Percentiles rank a stretch among this genome's conserved stretches.
Evolutionary conservation across 2,329 filamentous ascomycete species (phyloP).

Genomic region (Ophiostoma novo-ulmi): DNA sequence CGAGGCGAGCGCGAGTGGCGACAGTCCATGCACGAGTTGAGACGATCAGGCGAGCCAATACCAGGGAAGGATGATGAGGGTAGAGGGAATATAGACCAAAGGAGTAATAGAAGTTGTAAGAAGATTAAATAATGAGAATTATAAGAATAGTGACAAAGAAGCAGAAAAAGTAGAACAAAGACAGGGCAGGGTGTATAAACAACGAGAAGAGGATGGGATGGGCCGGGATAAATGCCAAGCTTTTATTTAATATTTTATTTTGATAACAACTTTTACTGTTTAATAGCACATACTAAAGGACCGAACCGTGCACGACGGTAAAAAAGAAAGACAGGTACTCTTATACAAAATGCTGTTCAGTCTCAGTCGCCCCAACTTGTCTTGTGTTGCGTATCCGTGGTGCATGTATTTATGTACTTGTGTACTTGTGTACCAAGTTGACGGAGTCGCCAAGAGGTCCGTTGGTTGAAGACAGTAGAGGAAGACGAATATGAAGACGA

Average conservation of each 20-base stretch:
- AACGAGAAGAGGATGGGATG: neutral
- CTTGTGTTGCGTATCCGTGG: neutral
- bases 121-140: neutral
- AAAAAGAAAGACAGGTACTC: neutral
- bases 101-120: too few relatives aligned
- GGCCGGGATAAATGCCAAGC: neutral
- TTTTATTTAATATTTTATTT: neutral
- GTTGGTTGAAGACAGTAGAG: too few relatives aligned
- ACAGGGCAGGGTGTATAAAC: neutral
- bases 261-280: neutral
- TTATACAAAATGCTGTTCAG: too few relatives aligned
- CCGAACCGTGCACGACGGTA: slow-evolving; percentile 1
- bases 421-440: neutral
- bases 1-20: neutral
- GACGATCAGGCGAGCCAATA: slow-evolving; percentile 1
- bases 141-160: neutral
- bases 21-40: neutral
- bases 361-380: neutral
- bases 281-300: slow-evolving; percentile 9
- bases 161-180: neutral
- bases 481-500: too few relatives aligned
- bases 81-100: neutral
- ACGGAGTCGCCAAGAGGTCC: neutral
- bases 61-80: neutral
- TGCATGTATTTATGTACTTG: too few relatives aligned